Base-by-base conservation (phyloP, 2,329 filamentous ascomycete species). In the Ophioceras dolichostomum region DNA sequence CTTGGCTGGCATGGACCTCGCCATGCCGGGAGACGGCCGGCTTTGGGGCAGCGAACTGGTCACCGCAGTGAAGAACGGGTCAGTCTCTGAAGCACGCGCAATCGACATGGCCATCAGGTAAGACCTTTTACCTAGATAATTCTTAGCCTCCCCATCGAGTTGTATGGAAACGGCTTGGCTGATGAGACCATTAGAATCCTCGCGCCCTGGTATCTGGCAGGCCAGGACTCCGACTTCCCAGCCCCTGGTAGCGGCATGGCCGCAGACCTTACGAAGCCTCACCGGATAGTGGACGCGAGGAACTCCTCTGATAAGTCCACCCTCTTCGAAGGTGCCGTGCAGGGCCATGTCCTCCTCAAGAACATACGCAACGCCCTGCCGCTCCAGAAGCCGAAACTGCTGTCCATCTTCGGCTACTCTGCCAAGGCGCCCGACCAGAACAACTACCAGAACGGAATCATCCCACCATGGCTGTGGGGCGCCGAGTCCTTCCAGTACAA, bases 1-100 rank as follows among this genome's bases (percentile, higher is more conserved):
- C 1, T 57, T 78, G 39, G 75, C 78, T 3, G 83, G 82, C 20
- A 53, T 87, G 20, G 81, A 86, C 49, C 76, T 84, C 70, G 70
- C 68, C 10, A 85, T 86, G 81, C 79, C 78, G 0, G 56, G 43
- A 8, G 57, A 50, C 2, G 48, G 48, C 4, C 34, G 41, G 0
- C 59, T 57, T 37, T 73, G 67, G 67, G 57, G 61, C 10, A 43
- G 52, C 4, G 80, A 83, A 16, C 64, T 83, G 0, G 59, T 64
- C 1, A 54, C 65, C 4, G 71, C 77, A 0, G 69, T 84, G 12
- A 60, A 61, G 10, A 78, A 81, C 43, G 76, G 76, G 2, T 68
- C 68, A 0, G 55, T 83, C 0, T 56, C 73, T 0, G 59, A 70
- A 39, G 55, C 59, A 1, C 65, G 78, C 5, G 41, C 83, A 0